Evolutionary conservation across 352 stramenopile genomes (phyloP).

Genomic region (Elongisporangium anandrum): DNA sequence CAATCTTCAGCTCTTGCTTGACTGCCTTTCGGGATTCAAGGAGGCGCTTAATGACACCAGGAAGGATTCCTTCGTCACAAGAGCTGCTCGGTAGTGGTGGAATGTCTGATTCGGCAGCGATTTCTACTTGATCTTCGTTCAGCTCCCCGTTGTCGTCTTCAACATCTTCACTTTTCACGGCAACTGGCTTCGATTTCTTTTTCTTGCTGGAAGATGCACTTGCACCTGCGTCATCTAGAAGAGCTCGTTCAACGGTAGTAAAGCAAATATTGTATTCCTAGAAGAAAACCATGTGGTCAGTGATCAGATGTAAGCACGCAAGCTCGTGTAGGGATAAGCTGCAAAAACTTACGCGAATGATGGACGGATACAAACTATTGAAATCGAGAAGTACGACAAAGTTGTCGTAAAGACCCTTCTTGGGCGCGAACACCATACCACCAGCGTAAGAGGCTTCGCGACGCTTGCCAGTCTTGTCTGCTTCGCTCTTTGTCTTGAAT

Average conservation of each 20-base stretch:
- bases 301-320: too few species aligned
- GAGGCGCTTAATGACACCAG: conserved; percentile 96
- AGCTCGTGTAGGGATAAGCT: too few species aligned
- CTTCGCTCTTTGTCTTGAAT: conserved; percentile 64
- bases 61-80: conserved; percentile 90
- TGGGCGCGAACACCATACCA: conserved; percentile 99
- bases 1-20: conserved; percentile 96
- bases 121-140: conserved; percentile 42
- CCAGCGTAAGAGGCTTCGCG: conserved; percentile 95
- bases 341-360: conserved; percentile 87
- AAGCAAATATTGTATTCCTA: conserved; percentile 99
- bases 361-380: conserved; percentile 99
- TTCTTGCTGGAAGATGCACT: conserved; percentile 32
- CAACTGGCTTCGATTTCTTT: conserved; percentile 52
- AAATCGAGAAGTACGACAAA: conserved; percentile 99
- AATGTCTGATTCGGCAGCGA: conserved; percentile 79
- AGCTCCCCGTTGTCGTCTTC: conserved; percentile 36
- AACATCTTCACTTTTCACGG: conserved; percentile 75
- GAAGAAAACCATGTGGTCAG: too few species aligned
- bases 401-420: conserved; percentile 99
- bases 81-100: conserved; percentile 74
- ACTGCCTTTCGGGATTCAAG: conserved; percentile 97
- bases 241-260: conserved; percentile 94
- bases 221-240: conserved; percentile 46
- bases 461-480: conserved; percentile 49